Evolutionary conservation across 1,284 basidiomycete genomes (phyloP).

Genomic region (Clitocybe nebularis): DNA sequence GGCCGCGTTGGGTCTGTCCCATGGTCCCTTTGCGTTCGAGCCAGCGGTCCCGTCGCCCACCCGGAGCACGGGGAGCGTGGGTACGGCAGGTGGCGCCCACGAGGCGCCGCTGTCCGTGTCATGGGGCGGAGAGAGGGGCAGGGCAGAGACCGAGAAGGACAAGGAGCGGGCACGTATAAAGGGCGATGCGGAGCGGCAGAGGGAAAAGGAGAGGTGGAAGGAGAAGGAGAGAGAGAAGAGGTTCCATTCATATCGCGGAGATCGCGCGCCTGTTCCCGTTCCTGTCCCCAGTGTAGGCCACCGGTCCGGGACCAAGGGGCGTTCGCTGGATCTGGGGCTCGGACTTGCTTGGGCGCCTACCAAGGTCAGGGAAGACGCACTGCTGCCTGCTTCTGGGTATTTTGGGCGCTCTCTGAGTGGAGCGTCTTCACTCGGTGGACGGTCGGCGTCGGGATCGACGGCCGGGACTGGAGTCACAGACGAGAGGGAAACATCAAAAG

Average conservation of each 20-base stretch:
- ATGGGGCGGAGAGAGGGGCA: constrained; percentile 17
- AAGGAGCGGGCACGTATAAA: constrained; percentile 16
- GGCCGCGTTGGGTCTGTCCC: constrained; percentile 28
- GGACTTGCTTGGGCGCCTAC: constrained; percentile 64
- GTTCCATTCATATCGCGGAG: constrained; percentile 17
- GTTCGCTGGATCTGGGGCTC: constrained; percentile 63
- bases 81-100: constrained; percentile 15
- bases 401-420: constrained; percentile 26
- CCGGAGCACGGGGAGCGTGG: constrained; percentile 25
- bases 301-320: constrained; percentile 49
- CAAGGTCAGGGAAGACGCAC: constrained; percentile 56
- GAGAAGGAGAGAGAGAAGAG: constrained; percentile 14
- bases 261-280: constrained; percentile 30
- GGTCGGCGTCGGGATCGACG: constrained; percentile 26
- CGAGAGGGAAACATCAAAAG: constrained; percentile 31
- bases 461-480: constrained; percentile 19
- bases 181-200: constrained; percentile 13
- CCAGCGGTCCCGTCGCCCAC: constrained; percentile 42
- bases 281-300: constrained; percentile 28
- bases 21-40: constrained; percentile 46
- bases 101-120: constrained; percentile 18
- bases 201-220: constrained; percentile 14
- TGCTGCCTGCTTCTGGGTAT: constrained; percentile 42
- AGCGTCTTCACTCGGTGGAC: constrained; percentile 19
- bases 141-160: constrained; percentile 15